A percentile compares a stretch with the other conserved stretches of the same genome.
Evolutionary conservation across 164 flowering plant species (phyloP).

Genomic region (Vitis rupestris): DNA sequence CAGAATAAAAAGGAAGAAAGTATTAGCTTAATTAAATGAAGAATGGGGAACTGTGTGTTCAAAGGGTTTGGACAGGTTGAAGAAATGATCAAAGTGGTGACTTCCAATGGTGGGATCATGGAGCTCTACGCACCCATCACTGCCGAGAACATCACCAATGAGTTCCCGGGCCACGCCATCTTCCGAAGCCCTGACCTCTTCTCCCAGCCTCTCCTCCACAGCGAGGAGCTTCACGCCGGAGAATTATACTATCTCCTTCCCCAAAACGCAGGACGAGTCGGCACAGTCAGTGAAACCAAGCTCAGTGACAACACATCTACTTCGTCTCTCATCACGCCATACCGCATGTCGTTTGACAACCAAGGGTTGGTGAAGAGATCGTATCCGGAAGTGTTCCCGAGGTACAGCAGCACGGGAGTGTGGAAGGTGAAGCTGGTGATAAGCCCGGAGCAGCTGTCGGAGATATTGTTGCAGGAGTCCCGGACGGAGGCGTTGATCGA

Average conservation of each 20-base stretch:
- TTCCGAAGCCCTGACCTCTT: conserved; percentile 19
- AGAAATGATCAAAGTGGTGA: conserved; percentile 33
- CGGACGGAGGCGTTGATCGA: conserved; percentile 41
- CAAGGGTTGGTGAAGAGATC: conserved; percentile 11
- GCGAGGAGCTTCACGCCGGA: conserved; percentile 32
- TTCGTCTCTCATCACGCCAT: conserved; percentile 15
- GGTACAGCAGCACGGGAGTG: conserved; percentile 26
- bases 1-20: not conserved
- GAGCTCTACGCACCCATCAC: conserved; percentile 40
- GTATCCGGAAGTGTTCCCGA: conserved; percentile 24
- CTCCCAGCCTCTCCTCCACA: conserved; percentile 33
- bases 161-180: conserved; percentile 43
- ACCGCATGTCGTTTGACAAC: conserved; percentile 31
- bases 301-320: conserved; percentile 1
- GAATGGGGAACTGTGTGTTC: conserved; percentile 46
- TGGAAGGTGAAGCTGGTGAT: conserved; percentile 53
- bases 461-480: conserved; percentile 36
- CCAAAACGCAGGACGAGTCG: not conserved
- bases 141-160: conserved; percentile 39
- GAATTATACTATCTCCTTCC: conserved; percentile 42
- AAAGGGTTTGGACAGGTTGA: conserved; percentile 18
- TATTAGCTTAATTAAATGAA: not conserved
- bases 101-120: conserved; percentile 38
- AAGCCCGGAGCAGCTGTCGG: conserved; percentile 38
- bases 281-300: not conserved